phyloP scores from a whole-genome alignment of 768 basidiomycete species.

The Phaffia australis region DNA sequence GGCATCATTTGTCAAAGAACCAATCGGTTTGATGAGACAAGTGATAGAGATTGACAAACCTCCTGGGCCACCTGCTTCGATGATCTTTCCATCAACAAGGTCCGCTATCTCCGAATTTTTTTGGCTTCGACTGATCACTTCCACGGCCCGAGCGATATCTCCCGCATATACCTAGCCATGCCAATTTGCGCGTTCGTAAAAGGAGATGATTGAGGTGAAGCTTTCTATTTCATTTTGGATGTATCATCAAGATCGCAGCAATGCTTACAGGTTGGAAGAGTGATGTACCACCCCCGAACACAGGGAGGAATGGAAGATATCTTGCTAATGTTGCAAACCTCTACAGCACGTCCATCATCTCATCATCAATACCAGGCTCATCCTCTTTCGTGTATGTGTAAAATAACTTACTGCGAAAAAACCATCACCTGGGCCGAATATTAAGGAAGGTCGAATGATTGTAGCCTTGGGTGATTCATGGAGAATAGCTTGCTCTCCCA shows the following conservation, averaged over 20 bases:
- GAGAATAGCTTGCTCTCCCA: conserved; percentile 52
- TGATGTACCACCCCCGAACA: conserved; percentile 58
- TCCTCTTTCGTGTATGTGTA: not conserved
- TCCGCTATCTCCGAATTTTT: conserved; percentile 35
- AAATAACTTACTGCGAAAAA: conserved; percentile 55
- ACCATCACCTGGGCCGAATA: conserved; percentile 65
- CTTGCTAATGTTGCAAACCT: conserved; percentile 53
- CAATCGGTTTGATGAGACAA: not conserved
- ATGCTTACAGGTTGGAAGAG: conserved; percentile 46
- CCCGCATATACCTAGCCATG: conserved; percentile 54
- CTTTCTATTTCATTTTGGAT: too few relatives aligned
- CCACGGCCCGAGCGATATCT: conserved; percentile 55
- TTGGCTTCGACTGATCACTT: conserved; percentile 48
- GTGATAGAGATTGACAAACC: conserved; percentile 37
- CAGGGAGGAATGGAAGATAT: conserved; percentile 60
- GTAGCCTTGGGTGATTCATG: conserved; percentile 46
- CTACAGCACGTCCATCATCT: conserved; percentile 29
- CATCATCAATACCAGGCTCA: too few relatives aligned
- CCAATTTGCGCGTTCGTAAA: not conserved
- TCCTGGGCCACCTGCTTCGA: conserved; percentile 48
- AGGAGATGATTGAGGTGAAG: not conserved
- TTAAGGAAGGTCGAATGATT: conserved; percentile 58
- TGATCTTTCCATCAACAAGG: conserved; percentile 41
- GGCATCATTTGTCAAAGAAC: too few relatives aligned
- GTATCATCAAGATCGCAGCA: too few relatives aligned